Evolutionary conservation across 2,329 filamentous ascomycete genomes (phyloP).

Genomic region (Cladophialophora immunda): DNA sequence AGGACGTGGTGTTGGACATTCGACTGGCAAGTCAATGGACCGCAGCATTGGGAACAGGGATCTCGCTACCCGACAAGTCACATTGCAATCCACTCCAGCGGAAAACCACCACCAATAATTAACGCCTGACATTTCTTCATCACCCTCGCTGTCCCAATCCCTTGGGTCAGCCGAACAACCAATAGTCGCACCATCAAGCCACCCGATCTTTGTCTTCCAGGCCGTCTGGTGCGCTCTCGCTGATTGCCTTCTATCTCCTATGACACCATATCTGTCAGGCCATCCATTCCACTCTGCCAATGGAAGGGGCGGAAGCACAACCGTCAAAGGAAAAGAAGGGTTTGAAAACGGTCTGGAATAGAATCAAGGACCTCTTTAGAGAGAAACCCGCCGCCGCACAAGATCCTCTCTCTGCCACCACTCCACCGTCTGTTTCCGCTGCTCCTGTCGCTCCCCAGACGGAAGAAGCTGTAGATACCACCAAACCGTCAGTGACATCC

Average conservation of each 20-base stretch:
- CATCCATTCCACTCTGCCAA: conserved; percentile 24
- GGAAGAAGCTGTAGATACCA: background rate
- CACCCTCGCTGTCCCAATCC: conserved; percentile 19
- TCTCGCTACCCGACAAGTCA: conserved; percentile 33
- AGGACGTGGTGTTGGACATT: background rate
- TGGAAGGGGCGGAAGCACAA: conserved; percentile 24
- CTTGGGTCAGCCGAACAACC: conserved; percentile 31
- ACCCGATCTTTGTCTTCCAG: conserved; percentile 16
- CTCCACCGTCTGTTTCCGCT: conserved; percentile 17
- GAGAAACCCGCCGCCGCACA: conserved; percentile 18
- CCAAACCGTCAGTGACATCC: conserved; percentile 10
- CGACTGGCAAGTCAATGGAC: conserved; percentile 28
- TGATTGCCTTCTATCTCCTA: conserved; percentile 21
- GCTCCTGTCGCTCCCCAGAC: background rate
- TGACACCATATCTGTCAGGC: conserved; percentile 23
- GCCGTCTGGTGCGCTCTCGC: conserved; percentile 13
- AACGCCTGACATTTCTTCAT: conserved; percentile 33
- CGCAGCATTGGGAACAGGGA: conserved; percentile 22
- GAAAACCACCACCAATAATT: conserved; percentile 34
- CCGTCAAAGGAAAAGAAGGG: conserved; percentile 36
- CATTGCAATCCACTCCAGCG: conserved; percentile 34
- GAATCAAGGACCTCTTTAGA: conserved; percentile 32
- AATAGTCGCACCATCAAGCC: conserved; percentile 26
- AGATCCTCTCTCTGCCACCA: conserved; percentile 7
- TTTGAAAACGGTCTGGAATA: conserved; percentile 37